Conservation (phyloP, 2,329 filamentous ascomycete species). For the Pseudogymnoascus sp. region DNA sequence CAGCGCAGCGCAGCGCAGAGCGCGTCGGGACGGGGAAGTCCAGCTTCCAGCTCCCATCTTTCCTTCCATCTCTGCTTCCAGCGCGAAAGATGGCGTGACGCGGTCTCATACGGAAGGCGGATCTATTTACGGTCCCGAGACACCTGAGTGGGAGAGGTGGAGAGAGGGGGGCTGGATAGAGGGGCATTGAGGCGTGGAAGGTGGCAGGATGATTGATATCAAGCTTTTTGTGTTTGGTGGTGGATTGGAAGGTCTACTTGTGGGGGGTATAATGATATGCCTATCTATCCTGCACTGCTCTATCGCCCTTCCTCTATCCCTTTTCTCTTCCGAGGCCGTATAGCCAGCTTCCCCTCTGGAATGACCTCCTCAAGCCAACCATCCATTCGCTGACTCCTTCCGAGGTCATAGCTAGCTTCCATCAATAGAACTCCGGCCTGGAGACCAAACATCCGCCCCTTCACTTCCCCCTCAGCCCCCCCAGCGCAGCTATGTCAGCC, state of each 20-base stretch:
- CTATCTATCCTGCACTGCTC: background rate
- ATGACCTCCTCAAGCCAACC: background rate
- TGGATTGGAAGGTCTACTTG: background rate
- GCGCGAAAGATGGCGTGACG: background rate
- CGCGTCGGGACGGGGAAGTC: background rate
- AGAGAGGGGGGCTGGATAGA: background rate
- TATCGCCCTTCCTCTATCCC: background rate
- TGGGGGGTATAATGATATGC: background rate
- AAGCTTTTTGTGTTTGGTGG: background rate
- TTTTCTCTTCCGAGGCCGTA: too few species aligned
- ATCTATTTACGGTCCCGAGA: background rate
- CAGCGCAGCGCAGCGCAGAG: background rate
- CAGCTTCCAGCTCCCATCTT: too few species aligned
- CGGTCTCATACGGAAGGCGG: background rate
- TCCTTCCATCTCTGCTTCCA: background rate
- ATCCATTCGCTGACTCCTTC: background rate
- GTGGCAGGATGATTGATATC: background rate
- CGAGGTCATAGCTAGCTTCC: background rate
- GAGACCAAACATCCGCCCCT: background rate
- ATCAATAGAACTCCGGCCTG: background rate
- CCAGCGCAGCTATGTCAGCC: conserved; percentile 44
- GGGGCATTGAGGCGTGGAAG: background rate
- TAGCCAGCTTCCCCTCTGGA: background rate
- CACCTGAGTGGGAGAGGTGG: background rate
- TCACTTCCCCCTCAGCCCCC: conserved; percentile 21